Evolutionary conservation across 202 grass and related monocot species (phyloP), one percentile per base, ranked within the genome.

Genomic region (Zizania palustris): DNA sequence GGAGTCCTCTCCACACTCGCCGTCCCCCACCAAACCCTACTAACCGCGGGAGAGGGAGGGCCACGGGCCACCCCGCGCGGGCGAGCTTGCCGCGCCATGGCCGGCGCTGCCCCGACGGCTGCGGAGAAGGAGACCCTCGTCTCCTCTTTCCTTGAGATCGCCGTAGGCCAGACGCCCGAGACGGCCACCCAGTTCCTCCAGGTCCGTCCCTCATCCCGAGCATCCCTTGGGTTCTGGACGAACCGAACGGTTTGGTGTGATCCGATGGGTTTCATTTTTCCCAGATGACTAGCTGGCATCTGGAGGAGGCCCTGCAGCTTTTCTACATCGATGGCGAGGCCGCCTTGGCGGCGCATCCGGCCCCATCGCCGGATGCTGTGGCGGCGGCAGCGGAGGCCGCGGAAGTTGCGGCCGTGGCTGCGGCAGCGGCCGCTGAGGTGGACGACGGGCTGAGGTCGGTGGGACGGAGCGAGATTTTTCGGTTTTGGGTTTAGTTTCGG

Each of bases 91-190:
- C 49, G 81, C 18, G 81, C 18, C 76, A 88, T 88, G 86, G 82
- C 86, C 43, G 86, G 76, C 66, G 72, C 39, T 20, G 36, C 86
- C 21, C 72, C 77, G 76, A 67, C 87, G 36, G 39, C 74, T 21
- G 74, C 60, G 55, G 88, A 93, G 64, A 88, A 78, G 82, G 87
- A 90, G 76, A 69, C 64, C 43, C 71, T 99, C 36, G 80, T 99
- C 71, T 89, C 91, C 10, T 85, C 68, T 58, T 99, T 99, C 83
- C 87, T 95, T 71, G 96, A 99, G 89, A 92, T 99, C 87, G 92
- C 96, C 75, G 83, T 78, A 42, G 96, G 86, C 56, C 89, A 99
- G 78, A 90, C 83, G 21, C 70, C 81, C 10, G 77, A 99, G 12
- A 92, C 34, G 11, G 96, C 96, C 20, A 55, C 89, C 13, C 91